A percentile compares a stretch with the other conserved stretches of the same genome.
phyloP scores from a whole-genome alignment of 1,139 yeast species.

The Geotrichum bryndzae region DNA sequence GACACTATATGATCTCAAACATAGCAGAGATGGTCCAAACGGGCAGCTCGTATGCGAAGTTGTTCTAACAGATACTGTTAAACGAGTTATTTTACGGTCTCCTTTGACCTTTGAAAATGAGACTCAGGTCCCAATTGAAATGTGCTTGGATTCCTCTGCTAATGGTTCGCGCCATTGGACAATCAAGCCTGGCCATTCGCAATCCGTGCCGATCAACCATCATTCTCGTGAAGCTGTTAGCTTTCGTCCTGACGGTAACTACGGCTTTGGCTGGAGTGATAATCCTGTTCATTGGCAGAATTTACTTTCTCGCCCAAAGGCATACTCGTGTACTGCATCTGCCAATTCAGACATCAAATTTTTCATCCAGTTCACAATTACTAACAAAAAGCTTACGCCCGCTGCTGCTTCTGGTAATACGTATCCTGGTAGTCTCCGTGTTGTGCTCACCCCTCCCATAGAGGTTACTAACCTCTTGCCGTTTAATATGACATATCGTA shows the following conservation, averaged over 20 bases:
- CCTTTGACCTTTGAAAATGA: conserved; percentile 65
- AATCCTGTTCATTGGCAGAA: conserved; percentile 62
- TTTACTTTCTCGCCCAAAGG: conserved; percentile 44
- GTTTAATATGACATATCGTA: conserved; percentile 63
- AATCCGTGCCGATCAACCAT: conserved; percentile 65
- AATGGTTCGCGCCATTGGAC: conserved; percentile 17
- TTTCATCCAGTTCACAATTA: not conserved
- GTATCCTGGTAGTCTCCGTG: conserved; percentile 27
- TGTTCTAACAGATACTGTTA: conserved; percentile 63
- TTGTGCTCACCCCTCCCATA: conserved; percentile 77
- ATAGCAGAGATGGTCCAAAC: conserved; percentile 57
- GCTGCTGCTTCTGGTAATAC: not conserved
- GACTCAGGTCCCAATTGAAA: conserved; percentile 54
- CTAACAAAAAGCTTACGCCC: not conserved
- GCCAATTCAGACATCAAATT: conserved; percentile 75
- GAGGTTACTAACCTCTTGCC: conserved; percentile 82
- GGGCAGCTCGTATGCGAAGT: conserved; percentile 71
- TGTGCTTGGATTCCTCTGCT: conserved; percentile 29
- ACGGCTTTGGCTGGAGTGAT: conserved; percentile 61
- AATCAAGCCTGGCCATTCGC: conserved; percentile 49
- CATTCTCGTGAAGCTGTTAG: conserved; percentile 54
- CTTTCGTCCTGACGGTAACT: conserved; percentile 57
- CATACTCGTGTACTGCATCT: conserved; percentile 58
- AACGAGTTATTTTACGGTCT: conserved; percentile 66
- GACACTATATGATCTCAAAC: conserved; percentile 60